Conservation (phyloP, 495 filamentous ascomycete genomes). For the Xylaria acuta region DNA sequence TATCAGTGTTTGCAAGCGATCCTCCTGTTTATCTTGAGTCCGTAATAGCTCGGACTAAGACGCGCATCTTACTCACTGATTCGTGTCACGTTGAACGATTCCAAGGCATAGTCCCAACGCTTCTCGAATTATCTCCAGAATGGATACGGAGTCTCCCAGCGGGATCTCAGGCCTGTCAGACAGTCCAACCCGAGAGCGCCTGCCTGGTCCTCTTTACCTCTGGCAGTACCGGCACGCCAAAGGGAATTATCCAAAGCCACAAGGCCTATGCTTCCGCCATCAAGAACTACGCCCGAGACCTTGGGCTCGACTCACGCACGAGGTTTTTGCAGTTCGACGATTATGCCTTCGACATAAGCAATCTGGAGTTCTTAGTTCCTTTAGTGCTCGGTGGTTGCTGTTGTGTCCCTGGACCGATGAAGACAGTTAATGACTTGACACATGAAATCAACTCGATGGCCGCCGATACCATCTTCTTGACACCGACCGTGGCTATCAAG, state of each 20-base stretch:
- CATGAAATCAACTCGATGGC: constrained; percentile 44
- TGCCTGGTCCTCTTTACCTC: constrained; percentile 52
- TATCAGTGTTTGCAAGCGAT: constrained; percentile 33
- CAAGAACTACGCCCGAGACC: constrained; percentile 43
- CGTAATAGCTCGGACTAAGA: constrained; percentile 21
- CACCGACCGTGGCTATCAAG: constrained; percentile 39
- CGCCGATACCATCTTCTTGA: constrained; percentile 46
- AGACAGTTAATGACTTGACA: constrained; percentile 37
- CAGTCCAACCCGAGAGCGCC: constrained; percentile 27
- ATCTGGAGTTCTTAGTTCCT: constrained; percentile 50
- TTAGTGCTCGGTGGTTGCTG: constrained; percentile 50
- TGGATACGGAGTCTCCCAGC: constrained; percentile 11
- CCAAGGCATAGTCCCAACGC: constrained; percentile 24
- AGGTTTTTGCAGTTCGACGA: constrained; percentile 55
- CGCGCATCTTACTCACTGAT: constrained; percentile 14
- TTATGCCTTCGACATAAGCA: constrained; percentile 52
- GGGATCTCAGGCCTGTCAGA: not conserved
- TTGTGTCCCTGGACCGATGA: constrained; percentile 51
- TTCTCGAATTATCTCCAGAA: constrained; percentile 19
- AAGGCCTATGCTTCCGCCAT: constrained; percentile 35
- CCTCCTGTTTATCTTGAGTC: constrained; percentile 31
- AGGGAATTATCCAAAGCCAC: constrained; percentile 50
- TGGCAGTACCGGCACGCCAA: constrained; percentile 53
- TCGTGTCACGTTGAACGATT: constrained; percentile 11
- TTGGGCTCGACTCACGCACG: constrained; percentile 46